phyloP scores from a whole-genome alignment of 2,329 filamentous ascomycete genomes.

The Alternaria sp. region DNA sequence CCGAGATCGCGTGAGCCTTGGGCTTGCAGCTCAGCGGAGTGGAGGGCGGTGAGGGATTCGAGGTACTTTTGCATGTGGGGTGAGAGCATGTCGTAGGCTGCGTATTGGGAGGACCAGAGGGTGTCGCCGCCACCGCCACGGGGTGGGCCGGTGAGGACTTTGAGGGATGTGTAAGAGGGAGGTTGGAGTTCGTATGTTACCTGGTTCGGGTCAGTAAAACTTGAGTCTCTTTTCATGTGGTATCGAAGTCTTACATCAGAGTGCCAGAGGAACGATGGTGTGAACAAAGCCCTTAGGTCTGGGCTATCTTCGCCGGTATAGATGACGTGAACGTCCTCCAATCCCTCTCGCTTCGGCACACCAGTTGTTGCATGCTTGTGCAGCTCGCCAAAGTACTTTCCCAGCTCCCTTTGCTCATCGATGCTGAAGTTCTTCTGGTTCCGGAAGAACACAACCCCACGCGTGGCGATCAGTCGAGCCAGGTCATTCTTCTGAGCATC shows the following conservation, averaged over 20 bases:
- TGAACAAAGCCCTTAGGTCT: conserved; percentile 62
- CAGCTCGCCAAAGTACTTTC: conserved; percentile 59
- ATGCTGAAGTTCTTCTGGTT: conserved; percentile 61
- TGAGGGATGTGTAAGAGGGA: conserved; percentile 63
- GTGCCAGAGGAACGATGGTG: conserved; percentile 63
- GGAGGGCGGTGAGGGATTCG: conserved; percentile 62
- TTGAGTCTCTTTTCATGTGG: background rate
- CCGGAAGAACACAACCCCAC: conserved; percentile 66
- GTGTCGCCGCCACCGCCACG: conserved; percentile 64
- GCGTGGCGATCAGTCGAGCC: conserved; percentile 59
- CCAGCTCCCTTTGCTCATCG: conserved; percentile 60
- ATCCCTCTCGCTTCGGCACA: conserved; percentile 55
- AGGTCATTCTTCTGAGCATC: conserved; percentile 62
- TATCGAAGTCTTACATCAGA: conserved; percentile 54
- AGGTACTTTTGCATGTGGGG: conserved; percentile 64
- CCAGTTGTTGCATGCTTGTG: conserved; percentile 64
- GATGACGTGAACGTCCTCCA: conserved; percentile 64
- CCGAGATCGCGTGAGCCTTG: conserved; percentile 57
- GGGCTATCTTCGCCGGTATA: conserved; percentile 60
- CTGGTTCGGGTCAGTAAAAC: conserved; percentile 32
- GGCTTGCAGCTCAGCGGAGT: conserved; percentile 62
- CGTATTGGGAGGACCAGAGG: conserved; percentile 65
- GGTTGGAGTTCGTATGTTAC: conserved; percentile 65
- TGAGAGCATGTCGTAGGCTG: conserved; percentile 63
- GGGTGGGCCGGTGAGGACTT: conserved; percentile 60